Evolutionary conservation across 2,329 filamentous ascomycete species (phyloP), one percentile per base, ranked within the genome.

Genomic region (Thielaviopsis euricoi): DNA sequence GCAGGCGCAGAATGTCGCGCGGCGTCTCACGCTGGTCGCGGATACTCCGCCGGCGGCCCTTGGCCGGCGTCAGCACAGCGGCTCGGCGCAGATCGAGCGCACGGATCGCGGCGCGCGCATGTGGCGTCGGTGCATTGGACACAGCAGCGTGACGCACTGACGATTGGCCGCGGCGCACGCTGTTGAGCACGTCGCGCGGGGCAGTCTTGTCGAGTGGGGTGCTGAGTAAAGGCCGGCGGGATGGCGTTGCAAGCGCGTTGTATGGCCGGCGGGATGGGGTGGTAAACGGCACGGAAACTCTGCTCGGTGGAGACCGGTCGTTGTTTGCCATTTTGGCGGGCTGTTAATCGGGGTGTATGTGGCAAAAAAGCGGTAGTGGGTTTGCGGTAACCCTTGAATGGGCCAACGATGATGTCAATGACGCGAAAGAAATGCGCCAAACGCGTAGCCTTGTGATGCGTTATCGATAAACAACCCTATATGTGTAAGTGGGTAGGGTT

Each of bases 11-110:
- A 22, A 76, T 65, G 60, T 76, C 75, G 63, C 76, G 71, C 1
- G 79, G 77, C 5, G 78, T 79, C 65, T 82, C 78, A 61, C 79
- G 71, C 63, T 77, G 74, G 60, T 76, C 75, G 62, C 76, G 75
- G 55, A 77, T 65, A 64, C 80, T 83, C 63, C 75, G 75, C n/a
- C 81, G 73, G 21, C 77, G 74, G 56, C 75, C 75, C 61, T 76
- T 76, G 19, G 79, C 80, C 0, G 81, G 81, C 0, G 81, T 85
- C 61, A 82, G 75, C 53, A 81, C 71, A 52, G 78, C 78, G 2
- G 77, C 76, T 49, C 81, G 76, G 5, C 81, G 78, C 62, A 77
- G 74, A 62, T 82, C 75, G 56, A 83, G 72, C 33, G 80, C 76
- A 52, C 77, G 73, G 53, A 75, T 76, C 50, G 81, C 81, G 12